Evolutionary conservation across 176 grass and related monocot genomes (phyloP).

Genomic region (Stipa capillata): DNA sequence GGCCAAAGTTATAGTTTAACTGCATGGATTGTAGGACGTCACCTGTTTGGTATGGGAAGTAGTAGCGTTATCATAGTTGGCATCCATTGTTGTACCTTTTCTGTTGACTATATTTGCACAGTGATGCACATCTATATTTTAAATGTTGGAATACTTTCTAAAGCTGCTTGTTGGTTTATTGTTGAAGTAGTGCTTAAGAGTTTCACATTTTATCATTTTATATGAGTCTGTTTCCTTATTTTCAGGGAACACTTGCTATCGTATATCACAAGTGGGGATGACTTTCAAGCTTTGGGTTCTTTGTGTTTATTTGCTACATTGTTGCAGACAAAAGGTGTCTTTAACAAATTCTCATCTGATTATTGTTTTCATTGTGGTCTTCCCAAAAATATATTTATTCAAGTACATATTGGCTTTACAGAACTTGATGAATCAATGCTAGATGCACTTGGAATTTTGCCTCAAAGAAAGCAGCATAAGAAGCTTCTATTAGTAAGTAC

Average conservation of each 20-base stretch:
- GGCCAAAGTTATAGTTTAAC: constrained; percentile 4
- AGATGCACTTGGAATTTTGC: constrained; percentile 98
- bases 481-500: constrained; percentile 85
- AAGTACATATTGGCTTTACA: constrained; percentile 24
- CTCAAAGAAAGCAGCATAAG: constrained; percentile 99
- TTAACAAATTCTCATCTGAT: not conserved
- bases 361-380: constrained; percentile 8
- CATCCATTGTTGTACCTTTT: not conserved
- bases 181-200: not conserved
- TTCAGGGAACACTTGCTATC: constrained; percentile 84
- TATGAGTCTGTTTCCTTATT: constrained; percentile 17
- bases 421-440: constrained; percentile 97
- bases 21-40: not conserved
- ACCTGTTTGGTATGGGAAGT: not conserved
- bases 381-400: constrained; percentile 11
- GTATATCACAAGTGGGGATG: constrained; percentile 59
- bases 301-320: constrained; percentile 86
- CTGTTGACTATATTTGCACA: not conserved
- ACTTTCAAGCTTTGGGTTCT: constrained; percentile 88
- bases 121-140: not conserved
- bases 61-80: not conserved
- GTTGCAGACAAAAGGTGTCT: constrained; percentile 93
- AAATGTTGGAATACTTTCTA: not conserved
- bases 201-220: constrained; percentile 7
- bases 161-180: not conserved